phyloP scores from a whole-genome alignment of 371 early-diverging fungal genomes.

The Rhizopus arrhizus region DNA sequence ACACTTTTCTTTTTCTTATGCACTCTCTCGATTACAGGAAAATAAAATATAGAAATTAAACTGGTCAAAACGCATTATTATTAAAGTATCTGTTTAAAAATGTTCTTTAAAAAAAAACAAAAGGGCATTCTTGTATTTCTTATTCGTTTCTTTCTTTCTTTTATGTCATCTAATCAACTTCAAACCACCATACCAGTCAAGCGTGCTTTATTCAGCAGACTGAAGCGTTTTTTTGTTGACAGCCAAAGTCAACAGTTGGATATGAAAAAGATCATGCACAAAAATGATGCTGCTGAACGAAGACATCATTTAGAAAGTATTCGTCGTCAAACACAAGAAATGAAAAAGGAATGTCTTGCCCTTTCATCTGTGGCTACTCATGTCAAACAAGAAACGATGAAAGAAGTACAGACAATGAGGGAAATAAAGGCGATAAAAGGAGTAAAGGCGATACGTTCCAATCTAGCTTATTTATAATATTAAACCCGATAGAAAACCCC shows the following conservation, averaged over 20 bases:
- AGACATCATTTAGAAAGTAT: neutral
- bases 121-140: neutral
- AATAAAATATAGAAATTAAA: too few relatives aligned
- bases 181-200: neutral
- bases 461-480: too few relatives aligned
- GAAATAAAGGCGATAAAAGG: neutral
- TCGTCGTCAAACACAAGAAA: neutral
- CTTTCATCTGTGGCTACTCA: neutral
- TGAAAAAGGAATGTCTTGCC: neutral
- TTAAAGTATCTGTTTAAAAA: too few relatives aligned
- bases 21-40: too few relatives aligned
- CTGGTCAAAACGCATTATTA: too few relatives aligned
- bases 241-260: neutral
- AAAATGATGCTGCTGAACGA: constrained; percentile 4
- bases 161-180: neutral
- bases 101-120: too few relatives aligned
- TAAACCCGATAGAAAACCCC: too few relatives aligned
- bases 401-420: neutral
- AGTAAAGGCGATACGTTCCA: too few relatives aligned
- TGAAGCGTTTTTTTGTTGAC: constrained; percentile 11
- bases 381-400: neutral
- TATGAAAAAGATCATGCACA: constrained; percentile 4
- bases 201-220: neutral
- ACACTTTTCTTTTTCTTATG: too few relatives aligned
- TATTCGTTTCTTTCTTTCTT: neutral